Evolutionary conservation across 176 grass and related monocot genomes (phyloP), one percentile per base, ranked within the genome.

Genomic region (Cenchrus americanus): DNA sequence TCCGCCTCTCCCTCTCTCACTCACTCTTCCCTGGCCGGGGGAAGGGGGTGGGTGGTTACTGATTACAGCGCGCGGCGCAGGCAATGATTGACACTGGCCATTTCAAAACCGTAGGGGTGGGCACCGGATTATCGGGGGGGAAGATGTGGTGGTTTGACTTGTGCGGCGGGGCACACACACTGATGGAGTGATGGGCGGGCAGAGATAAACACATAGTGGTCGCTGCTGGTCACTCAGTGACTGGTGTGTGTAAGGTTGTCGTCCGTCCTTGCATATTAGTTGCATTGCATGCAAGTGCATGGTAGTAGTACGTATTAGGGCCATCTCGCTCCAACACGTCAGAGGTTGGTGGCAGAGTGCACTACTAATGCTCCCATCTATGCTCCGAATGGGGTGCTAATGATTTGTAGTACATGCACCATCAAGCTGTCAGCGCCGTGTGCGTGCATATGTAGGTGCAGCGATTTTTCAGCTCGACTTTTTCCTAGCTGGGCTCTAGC

Each of bases 111-210:
- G 2, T 6, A n/a, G 34, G 12, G 10, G 87, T 11, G 6, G 55
- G 55, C 50, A 46, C 58, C 51, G 58, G 46, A 30, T 74, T 58
- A 80, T 26, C 48, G 19, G 17, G 17, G 17, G 8, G 34, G 64
- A 76, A 48, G 63, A 14, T 54, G 69, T 44, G 8, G 69, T 21
- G 61, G 71, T 66, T 89, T 82, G 83, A 85, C 83, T 81, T 86
- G 83, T 19, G 67, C 67, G 40, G 46, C n/a, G 53, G 6, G 1
- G 62, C 17, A 49, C 59, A 49, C 59, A 37, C 60, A 14, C 14
- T 55, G 62, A 22, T 70, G 44, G 22, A 48, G 13, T 17, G 44
- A 48, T 48, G 13, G 32, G 34, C 17, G n/a, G 27, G 1, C 44
- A 66, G 22, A 8, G 24, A 53, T 51, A 7, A 34, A 64, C 0